phyloP scores from a whole-genome alignment of 768 basidiomycete genomes.

The Tricholoma flavovirens region DNA sequence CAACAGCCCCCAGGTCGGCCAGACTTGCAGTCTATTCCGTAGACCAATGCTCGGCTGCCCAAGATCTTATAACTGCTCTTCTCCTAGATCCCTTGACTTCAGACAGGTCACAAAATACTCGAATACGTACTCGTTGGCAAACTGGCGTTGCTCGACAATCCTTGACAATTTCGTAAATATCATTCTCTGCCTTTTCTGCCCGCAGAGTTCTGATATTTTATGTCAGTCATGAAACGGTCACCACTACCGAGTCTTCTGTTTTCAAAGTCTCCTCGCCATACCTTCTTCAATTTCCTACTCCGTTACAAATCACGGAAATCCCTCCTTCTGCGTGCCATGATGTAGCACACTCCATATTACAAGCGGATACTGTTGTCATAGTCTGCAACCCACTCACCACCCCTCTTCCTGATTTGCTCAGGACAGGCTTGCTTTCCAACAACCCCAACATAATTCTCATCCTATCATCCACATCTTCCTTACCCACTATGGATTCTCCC shows the following conservation, averaged over 20 bases:
- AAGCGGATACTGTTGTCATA: conserved; percentile 60
- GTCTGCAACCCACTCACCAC: conserved; percentile 57
- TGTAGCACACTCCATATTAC: conserved; percentile 21
- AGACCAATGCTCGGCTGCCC: conserved; percentile 47
- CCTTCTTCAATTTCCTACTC: conserved; percentile 49
- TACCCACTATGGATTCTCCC: conserved; percentile 10
- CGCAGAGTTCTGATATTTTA: neutral
- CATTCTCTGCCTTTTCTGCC: conserved; percentile 23
- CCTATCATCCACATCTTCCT: conserved; percentile 27
- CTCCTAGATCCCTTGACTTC: conserved; percentile 65
- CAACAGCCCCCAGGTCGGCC: conserved; percentile 28
- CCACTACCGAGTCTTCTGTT: neutral
- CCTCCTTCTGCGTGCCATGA: conserved; percentile 10
- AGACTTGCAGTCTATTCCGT: conserved; percentile 54
- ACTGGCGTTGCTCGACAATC: conserved; percentile 15
- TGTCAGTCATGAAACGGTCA: neutral
- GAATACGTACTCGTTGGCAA: conserved; percentile 48
- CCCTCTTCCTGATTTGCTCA: conserved; percentile 35
- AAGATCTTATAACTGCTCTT: conserved; percentile 62
- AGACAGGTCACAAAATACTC: conserved; percentile 36
- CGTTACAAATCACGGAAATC: conserved; percentile 44
- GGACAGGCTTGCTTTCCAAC: conserved; percentile 24
- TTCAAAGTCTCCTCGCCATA: conserved; percentile 37
- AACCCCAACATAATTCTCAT: conserved; percentile 42
- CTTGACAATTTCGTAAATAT: conserved; percentile 36